These are phyloP conservation scores for Mycena haematopus DNA, from an alignment of 768 basidiomycete genomes.

Conservation along the genomic window DNA sequence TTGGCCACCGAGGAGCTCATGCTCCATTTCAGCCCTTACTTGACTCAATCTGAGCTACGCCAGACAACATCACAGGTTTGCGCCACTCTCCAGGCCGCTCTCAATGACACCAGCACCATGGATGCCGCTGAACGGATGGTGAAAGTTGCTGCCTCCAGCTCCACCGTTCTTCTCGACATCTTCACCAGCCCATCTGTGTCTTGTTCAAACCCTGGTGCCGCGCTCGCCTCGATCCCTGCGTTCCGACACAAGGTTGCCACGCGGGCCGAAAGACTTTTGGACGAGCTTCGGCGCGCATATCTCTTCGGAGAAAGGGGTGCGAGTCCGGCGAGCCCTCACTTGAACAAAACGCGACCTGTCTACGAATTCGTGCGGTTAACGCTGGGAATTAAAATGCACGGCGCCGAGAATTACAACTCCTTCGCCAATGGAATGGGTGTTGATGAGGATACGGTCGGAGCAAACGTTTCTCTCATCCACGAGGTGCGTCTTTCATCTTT, in stretches of 20 bases:
- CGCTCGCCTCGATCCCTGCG: slow-evolving; percentile 48
- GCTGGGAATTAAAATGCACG: slow-evolving; percentile 83
- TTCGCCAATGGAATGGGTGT: slow-evolving; percentile 70
- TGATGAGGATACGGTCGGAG: slow-evolving; percentile 72
- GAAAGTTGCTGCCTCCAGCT: slow-evolving; percentile 68
- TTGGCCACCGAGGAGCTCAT: slow-evolving; percentile 60
- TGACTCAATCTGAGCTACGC: slow-evolving; percentile 42
- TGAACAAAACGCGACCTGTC: slow-evolving; percentile 72
- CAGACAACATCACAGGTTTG: slow-evolving; percentile 46
- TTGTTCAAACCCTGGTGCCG: slow-evolving; percentile 40
- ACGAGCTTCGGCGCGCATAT: slow-evolving; percentile 59
- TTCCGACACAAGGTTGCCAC: slow-evolving; percentile 63
- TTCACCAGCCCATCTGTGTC: slow-evolving; percentile 46
- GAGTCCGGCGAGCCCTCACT: slow-evolving; percentile 70
- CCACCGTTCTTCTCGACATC: slow-evolving; percentile 69
- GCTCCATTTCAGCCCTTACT: slow-evolving; percentile 47
- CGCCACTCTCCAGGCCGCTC: slow-evolving; percentile 52
- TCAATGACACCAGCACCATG: slow-evolving; percentile 75
- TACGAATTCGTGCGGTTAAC: slow-evolving; percentile 80
- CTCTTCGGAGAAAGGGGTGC: slow-evolving; percentile 62
- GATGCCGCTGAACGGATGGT: slow-evolving; percentile 75
- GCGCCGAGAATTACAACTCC: slow-evolving; percentile 68
- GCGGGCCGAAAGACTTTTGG: slow-evolving; percentile 52
- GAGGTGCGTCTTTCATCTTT: slow-evolving; percentile 59
- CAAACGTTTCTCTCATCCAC: slow-evolving; percentile 75